Percentiles rank a stretch among this genome's conserved stretches.
Conservation (phyloP, 257 asterid genomes). For the Prunella vulgaris region DNA sequence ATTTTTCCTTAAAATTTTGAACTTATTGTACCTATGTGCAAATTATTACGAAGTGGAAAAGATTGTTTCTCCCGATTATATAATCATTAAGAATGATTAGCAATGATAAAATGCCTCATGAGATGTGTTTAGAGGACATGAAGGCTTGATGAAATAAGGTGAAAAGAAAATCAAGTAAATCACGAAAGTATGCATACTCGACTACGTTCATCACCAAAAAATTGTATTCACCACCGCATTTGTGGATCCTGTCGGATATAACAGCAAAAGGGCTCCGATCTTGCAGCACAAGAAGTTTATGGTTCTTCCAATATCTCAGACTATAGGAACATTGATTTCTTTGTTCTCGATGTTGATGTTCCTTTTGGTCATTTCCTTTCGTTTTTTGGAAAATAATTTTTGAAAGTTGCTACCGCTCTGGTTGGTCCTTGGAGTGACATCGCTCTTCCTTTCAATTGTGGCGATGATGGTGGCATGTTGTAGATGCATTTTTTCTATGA, state of each 20-base stretch:
- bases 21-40: not conserved
- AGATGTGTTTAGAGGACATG: constrained; percentile 16
- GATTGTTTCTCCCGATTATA: constrained; percentile 11
- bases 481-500: not conserved
- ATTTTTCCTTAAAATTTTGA: no score
- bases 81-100: not conserved
- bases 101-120: constrained; percentile 21
- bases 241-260: constrained; percentile 37
- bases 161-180: constrained; percentile 35
- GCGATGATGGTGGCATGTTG: not conserved
- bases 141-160: constrained; percentile 25
- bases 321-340: constrained; percentile 27
- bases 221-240: constrained; percentile 35
- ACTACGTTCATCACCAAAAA: constrained; percentile 31
- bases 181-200: constrained; percentile 30
- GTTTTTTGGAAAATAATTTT: not conserved
- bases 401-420: not conserved
- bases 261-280: constrained; percentile 21
- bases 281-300: not conserved
- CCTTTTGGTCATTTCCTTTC: constrained; percentile 25
- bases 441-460: not conserved
- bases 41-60: constrained; percentile 31
- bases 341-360: constrained; percentile 32
- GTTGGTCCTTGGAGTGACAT: not conserved
- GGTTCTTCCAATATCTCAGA: constrained; percentile 29